phyloP scores from a whole-genome alignment of 2,329 filamentous ascomycete species.

The Fusarium sp. region DNA sequence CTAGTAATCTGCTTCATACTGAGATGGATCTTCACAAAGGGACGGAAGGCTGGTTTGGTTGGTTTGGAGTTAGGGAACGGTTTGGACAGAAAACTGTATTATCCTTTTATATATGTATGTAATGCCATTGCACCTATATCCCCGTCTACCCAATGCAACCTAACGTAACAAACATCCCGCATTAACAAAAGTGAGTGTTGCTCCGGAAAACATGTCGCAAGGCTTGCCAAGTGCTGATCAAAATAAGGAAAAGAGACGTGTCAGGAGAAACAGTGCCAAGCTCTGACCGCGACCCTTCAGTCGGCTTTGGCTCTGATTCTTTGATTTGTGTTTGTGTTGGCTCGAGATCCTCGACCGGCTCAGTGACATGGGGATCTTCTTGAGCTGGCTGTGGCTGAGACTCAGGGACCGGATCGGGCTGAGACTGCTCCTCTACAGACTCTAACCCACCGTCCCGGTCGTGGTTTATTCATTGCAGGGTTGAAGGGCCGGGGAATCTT shows the following conservation, averaged over 20 bases:
- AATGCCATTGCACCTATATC: slow-evolving; percentile 36
- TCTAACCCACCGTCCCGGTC: slow-evolving; percentile 1
- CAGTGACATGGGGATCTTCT: background rate
- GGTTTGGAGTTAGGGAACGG: slow-evolving; percentile 23
- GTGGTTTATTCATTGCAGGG: slow-evolving; percentile 24
- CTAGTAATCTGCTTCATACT: background rate
- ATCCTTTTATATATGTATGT: slow-evolving; percentile 29
- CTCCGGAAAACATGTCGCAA: slow-evolving; percentile 24
- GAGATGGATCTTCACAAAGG: background rate
- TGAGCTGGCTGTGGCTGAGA: slow-evolving; percentile 1
- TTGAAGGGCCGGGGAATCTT: slow-evolving; percentile 29
- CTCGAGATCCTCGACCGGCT: background rate
- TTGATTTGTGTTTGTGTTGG: background rate
- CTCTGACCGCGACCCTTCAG: slow-evolving; percentile 1
- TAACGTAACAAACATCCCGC: slow-evolving; percentile 36
- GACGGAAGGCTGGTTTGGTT: slow-evolving; percentile 2
- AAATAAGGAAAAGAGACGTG: slow-evolving; percentile 20
- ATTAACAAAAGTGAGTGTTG: slow-evolving; percentile 36
- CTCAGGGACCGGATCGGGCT: background rate
- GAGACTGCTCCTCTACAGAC: background rate
- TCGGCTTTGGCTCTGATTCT: slow-evolving; percentile 3
- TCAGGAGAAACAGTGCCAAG: background rate
- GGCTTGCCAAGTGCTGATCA: slow-evolving; percentile 27
- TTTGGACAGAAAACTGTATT: slow-evolving; percentile 26
- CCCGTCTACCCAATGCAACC: slow-evolving; percentile 31